Evolutionary conservation across 1,284 basidiomycete species (phyloP).

Genomic region (Ustilago xerochloae): DNA sequence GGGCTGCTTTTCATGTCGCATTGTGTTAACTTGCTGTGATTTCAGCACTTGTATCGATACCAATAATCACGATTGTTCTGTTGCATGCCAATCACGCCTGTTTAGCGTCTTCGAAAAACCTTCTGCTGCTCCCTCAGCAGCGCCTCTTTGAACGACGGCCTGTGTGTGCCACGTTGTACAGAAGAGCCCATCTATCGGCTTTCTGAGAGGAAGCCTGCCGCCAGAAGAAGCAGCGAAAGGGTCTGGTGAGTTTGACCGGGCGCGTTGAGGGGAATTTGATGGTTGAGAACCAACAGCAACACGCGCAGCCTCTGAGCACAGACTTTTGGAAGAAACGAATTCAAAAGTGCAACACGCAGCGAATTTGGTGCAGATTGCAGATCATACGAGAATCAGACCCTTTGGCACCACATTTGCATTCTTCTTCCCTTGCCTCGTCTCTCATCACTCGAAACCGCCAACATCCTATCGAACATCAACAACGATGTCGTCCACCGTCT

Average conservation of each 20-base stretch:
- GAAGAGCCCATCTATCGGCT: no score
- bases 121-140: no score
- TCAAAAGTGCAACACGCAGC: constrained; percentile 44
- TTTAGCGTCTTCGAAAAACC: no score
- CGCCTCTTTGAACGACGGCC: no score
- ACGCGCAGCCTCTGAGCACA: constrained; percentile 6
- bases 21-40: background rate
- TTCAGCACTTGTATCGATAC: constrained; percentile 23
- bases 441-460: background rate
- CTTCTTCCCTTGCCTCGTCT: background rate
- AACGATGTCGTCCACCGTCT: constrained; percentile 70
- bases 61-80: constrained; percentile 4
- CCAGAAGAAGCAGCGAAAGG: no score
- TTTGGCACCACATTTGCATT: background rate
- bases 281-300: background rate
- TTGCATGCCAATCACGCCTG: constrained; percentile 12
- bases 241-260: background rate
- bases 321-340: constrained; percentile 13
- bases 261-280: background rate
- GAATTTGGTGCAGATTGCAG: constrained; percentile 9
- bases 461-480: background rate
- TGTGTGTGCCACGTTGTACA: no score
- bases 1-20: background rate
- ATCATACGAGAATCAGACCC: constrained; percentile 36
- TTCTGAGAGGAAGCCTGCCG: no score